A percentile compares a stretch with the other conserved stretches of the same genome.
Conservation (phyloP, 106 monocot genomes). For the Apostasia shenzhenica region DNA sequence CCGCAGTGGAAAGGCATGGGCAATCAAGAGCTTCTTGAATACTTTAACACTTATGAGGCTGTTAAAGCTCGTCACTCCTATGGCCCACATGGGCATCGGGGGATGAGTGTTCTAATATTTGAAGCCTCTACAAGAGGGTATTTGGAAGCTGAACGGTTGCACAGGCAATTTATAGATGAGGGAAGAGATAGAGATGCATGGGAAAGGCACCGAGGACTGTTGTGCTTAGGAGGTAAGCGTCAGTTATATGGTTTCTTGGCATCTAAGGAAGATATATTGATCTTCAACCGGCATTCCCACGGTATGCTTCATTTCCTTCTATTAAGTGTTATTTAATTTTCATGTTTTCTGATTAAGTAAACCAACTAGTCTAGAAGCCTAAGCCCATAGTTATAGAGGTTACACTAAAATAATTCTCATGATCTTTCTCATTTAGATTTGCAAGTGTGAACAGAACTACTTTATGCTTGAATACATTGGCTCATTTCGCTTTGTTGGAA, state of each 20-base stretch:
- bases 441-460: too few species aligned
- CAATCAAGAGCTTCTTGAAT: conserved; percentile 88
- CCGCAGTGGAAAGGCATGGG: conserved; percentile 88
- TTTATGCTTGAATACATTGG: too few species aligned
- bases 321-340: too few species aligned
- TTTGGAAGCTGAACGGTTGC: conserved; percentile 48
- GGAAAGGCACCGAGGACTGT: conserved; percentile 22
- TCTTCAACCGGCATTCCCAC: conserved; percentile 53
- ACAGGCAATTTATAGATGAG: conserved; percentile 45
- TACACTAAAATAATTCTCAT: too few species aligned
- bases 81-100: conserved; percentile 84
- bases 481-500: too few species aligned
- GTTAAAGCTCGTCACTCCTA: conserved; percentile 81
- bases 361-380: too few species aligned
- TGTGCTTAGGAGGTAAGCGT: conserved; percentile 41
- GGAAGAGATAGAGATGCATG: conserved; percentile 52
- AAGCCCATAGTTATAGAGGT: too few species aligned
- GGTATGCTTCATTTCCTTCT: conserved; percentile 21
- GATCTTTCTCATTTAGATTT: too few species aligned
- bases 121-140: conserved; percentile 43
- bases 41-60: conserved; percentile 59
- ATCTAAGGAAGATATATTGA: conserved; percentile 48
- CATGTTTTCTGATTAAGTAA: too few species aligned
- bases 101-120: conserved; percentile 66
- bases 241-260: conserved; percentile 61